phyloP scores from a whole-genome alignment of 1,284 basidiomycete species.

The Gymnopus androsaceus region DNA sequence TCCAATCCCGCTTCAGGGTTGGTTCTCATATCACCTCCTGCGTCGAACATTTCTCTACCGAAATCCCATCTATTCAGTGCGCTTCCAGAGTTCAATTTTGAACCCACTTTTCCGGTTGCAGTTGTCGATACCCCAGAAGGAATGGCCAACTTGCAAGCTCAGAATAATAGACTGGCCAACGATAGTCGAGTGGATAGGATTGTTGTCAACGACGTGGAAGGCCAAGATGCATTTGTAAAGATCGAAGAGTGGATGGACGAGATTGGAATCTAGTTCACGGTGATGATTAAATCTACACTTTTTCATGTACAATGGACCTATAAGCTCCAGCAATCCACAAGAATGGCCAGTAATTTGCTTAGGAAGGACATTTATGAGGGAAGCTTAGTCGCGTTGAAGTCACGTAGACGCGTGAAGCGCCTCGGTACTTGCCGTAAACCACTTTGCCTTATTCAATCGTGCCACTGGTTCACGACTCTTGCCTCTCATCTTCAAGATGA shows the following conservation, averaged over 20 bases:
- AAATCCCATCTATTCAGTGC: conserved; percentile 39
- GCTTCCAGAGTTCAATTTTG: conserved; percentile 57
- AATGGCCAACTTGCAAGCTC: conserved; percentile 33
- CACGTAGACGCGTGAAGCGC: too few relatives aligned
- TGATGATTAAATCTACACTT: conserved; percentile 7
- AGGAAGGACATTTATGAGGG: too few relatives aligned
- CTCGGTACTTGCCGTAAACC: too few relatives aligned
- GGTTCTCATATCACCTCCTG: conserved; percentile 60
- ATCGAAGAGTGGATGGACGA: conserved; percentile 48
- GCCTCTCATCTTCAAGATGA: too few relatives aligned
- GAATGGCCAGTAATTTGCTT: too few relatives aligned
- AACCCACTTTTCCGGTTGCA: conserved; percentile 65
- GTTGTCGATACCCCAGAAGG: conserved; percentile 43
- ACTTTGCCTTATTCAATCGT: too few relatives aligned
- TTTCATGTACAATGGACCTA: neutral
- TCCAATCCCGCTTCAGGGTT: conserved; percentile 63
- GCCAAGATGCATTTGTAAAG: conserved; percentile 32
- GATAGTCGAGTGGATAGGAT: conserved; percentile 39
- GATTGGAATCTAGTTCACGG: conserved; percentile 38
- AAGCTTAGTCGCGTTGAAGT: too few relatives aligned
- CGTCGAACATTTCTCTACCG: conserved; percentile 39
- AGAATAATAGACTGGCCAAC: conserved; percentile 41
- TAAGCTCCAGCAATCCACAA: too few relatives aligned
- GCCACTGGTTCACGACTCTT: too few relatives aligned
- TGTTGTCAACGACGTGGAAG: conserved; percentile 33